phyloP scores from a whole-genome alignment of 352 stramenopile species.

The Peronospora belbahrii region DNA sequence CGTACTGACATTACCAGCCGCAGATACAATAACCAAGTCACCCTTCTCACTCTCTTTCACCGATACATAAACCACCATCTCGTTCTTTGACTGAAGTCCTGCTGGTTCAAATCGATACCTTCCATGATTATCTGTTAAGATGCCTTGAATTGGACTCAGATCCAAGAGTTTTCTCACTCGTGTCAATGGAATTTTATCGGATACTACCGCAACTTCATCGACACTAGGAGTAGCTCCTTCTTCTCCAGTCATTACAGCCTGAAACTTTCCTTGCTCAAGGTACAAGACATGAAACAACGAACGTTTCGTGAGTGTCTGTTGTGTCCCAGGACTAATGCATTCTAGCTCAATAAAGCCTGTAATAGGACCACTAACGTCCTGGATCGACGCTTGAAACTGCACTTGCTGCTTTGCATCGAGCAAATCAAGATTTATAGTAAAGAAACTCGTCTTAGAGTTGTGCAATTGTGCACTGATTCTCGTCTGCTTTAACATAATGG shows the following conservation, averaged over 20 bases:
- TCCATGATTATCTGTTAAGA: conserved; percentile 36
- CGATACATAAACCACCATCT: conserved; percentile 25
- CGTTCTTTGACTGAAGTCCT: neutral
- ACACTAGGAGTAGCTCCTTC: conserved; percentile 6
- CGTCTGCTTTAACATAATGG: conserved; percentile 39
- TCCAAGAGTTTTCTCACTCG: conserved; percentile 39
- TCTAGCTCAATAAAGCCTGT: conserved; percentile 29
- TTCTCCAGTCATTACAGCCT: conserved; percentile 19
- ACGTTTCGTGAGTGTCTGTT: conserved; percentile 45
- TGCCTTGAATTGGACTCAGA: conserved; percentile 48
- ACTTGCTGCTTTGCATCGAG: conserved; percentile 19
- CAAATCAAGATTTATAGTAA: conserved; percentile 17
- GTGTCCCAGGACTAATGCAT: conserved; percentile 52
- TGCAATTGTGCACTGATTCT: conserved; percentile 18
- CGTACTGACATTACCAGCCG: conserved; percentile 5
- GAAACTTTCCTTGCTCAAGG: conserved; percentile 31
- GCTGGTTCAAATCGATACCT: conserved; percentile 36
- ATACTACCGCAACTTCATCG: conserved; percentile 13
- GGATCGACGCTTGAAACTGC: conserved; percentile 26
- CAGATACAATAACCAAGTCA: conserved; percentile 15
- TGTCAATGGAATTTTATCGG: conserved; percentile 25
- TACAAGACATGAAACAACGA: conserved; percentile 36
- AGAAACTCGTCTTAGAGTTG: conserved; percentile 4
- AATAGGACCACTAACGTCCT: conserved; percentile 5
- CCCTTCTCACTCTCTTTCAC: conserved; percentile 11